Base-by-base conservation (phyloP, 2,329 filamentous ascomycete species). In the Botrytis hyacinthi region DNA sequence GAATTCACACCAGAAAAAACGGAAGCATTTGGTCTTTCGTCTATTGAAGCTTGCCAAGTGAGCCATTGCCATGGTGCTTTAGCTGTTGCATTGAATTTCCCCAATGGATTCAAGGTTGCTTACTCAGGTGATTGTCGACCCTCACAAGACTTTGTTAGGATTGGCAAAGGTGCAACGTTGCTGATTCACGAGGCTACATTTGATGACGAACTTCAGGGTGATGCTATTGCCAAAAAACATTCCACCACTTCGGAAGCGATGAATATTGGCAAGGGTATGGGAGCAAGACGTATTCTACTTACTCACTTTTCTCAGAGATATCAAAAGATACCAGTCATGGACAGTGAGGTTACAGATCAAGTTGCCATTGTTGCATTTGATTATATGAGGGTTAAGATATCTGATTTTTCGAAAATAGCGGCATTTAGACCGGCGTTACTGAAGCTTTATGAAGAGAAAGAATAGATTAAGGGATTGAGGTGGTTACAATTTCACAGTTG, bases 251-350 rank as follows among this genome's bases (percentile, higher is more conserved):
- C 88, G 22, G 96, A 99, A 84, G 96, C 96, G 1, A 87, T 99
- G 5, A 86, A 85, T 62, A 88, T 98, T 4, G 95, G 92, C 2
- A 86, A 87, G 20, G 83, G 85, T 63, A 99, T 99, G 96, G 83
- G 87, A 42, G 96, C 95, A 0, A 89, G 91, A 76, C 87, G 93
- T 26, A 91, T 96, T 26, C 84, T 99, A 72, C 86, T 99, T 67
- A 99, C 96, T 12, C 96, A 99, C 82, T 99, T 99, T 83, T 95
- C 91, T 72, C 96, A 99, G 84, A 88, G 96, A 12, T 99, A 99
- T 82, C 92, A 76, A 82, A 82, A 74, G 80, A 82, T 80, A 69
- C 79, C 78, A 8, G 78, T 80, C 54, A 82, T 82, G 78, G 82
- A 86, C 26, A 75, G 81, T 9, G 81, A 82, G 46, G 83, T 81